Percentiles rank a stretch among this genome's conserved stretches.
Conservation (phyloP, 148 eudicot genomes). For the Chenopodium berlandieri region DNA sequence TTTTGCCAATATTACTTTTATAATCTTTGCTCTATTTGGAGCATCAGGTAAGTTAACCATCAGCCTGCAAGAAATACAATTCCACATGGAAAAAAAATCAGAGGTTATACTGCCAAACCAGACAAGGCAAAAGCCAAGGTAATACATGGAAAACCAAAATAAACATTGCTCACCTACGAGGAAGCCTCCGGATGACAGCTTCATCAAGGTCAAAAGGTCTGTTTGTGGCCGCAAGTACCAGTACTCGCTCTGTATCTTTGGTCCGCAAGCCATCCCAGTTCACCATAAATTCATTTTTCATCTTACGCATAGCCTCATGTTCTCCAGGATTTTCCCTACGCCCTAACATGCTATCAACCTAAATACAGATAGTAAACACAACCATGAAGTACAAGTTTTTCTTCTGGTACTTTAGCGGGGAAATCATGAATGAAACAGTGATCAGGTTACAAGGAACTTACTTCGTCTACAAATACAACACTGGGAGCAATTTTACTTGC, state of each 20-base stretch:
- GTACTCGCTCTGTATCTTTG: conserved; percentile 84
- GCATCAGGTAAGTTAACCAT: conserved; percentile 98
- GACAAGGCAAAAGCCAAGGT: neutral
- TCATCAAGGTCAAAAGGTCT: conserved; percentile 99
- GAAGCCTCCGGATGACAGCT: conserved; percentile 91
- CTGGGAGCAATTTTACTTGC: conserved; percentile 98
- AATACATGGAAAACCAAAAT: neutral
- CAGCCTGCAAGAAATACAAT: conserved; percentile 43
- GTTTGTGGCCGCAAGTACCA: conserved; percentile 96
- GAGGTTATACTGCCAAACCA: neutral
- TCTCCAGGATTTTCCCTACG: conserved; percentile 94
- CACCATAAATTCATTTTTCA: conserved; percentile 98
- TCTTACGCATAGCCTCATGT: conserved; percentile 97
- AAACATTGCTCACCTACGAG: conserved; percentile 60
- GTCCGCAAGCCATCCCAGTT: conserved; percentile 98
- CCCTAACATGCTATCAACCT: conserved; percentile 99
- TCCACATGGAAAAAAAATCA: neutral
- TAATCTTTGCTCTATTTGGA: conserved; percentile 86
- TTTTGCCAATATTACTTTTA: conserved; percentile 80
- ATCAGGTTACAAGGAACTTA: conserved; percentile 30
- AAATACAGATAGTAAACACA: neutral
- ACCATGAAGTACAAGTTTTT: neutral
- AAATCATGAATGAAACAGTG: neutral
- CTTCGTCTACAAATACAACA: conserved; percentile 97
- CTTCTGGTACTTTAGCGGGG: neutral